Base-by-base conservation (phyloP, 768 basidiomycete species). In the Clathrus columnatus region DNA sequence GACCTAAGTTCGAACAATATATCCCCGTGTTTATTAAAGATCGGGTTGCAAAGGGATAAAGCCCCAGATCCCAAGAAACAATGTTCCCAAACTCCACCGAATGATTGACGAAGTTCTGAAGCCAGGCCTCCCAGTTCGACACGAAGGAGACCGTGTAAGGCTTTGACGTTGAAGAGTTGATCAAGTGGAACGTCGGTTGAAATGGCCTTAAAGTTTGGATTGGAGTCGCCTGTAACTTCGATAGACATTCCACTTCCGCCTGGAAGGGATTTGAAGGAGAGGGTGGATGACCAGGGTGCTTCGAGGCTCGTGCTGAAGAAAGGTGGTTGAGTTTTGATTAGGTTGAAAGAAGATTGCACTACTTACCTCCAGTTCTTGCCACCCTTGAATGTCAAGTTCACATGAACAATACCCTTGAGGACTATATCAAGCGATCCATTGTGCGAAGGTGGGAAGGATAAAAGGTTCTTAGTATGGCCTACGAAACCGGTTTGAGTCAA, bases 11-110 rank as follows among this genome's bases (percentile, higher is more conserved):
- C 65, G 61, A 67, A 66, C 14, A 69, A 30, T 20, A 69, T 52
- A 53, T 69, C 68, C 30, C 68, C 68, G 28, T 61, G 50, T 46
- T 54, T 41, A 58, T 64, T 69, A 61, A 69, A 69, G 5, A 63
- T 59, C 6, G 68, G 68, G 56, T 64, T 62, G 17, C 63, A 57
- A 30, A 69, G 62, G 23, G 58, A 56, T 59, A 61, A 66, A 21
- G 64, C 60, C n/a, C 58, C 50, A 2, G 59, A 54, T 29, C 61
- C 62, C 30, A 61, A 62, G 50, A 58, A 67, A 51, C 58, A 62
- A 48, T 58, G 60, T 47, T 63, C 41, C 67, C 67, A 69, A 24
- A 50, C 56, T 42, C 68, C 67, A 51, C 67, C 64, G 61, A 69
- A 64, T 28, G 48, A 59, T 7, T 24, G 16, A 42, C 59, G 58